Percentiles rank a stretch among this genome's conserved stretches.
phyloP scores from a whole-genome alignment of 148 eudicot genomes.

The Rheum nobile region DNA sequence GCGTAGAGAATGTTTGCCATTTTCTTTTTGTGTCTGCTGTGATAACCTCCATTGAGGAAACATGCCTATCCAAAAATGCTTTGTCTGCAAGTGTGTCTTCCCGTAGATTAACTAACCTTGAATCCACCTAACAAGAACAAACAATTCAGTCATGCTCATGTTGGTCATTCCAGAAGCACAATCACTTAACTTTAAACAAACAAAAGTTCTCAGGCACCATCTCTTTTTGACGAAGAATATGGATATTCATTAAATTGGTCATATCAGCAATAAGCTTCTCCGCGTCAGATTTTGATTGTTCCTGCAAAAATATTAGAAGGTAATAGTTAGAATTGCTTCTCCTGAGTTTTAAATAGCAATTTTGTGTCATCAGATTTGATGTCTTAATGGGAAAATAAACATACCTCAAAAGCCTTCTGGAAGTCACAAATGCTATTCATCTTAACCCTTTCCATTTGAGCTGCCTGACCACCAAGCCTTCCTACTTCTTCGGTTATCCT shows the following conservation, averaged over 20 bases:
- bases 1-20: slow-evolving; percentile 67
- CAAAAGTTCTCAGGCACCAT: slow-evolving; percentile 36
- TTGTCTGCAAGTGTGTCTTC: slow-evolving; percentile 53
- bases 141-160: not conserved
- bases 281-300: slow-evolving; percentile 63
- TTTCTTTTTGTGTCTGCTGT: slow-evolving; percentile 85
- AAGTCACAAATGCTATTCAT: slow-evolving; percentile 52
- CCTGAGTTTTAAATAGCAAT: too few relatives aligned
- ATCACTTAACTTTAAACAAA: not conserved
- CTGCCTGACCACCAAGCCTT: slow-evolving; percentile 52
- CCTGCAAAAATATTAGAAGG: slow-evolving; percentile 24
- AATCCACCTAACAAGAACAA: slow-evolving; percentile 48
- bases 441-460: slow-evolving; percentile 54
- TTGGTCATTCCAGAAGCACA: not conserved
- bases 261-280: slow-evolving; percentile 85
- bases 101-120: slow-evolving; percentile 44
- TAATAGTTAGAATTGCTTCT: not conserved
- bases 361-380: not conserved
- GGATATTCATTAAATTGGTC: slow-evolving; percentile 56
- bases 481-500: slow-evolving; percentile 51
- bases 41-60: slow-evolving; percentile 52
- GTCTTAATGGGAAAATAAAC: not conserved
- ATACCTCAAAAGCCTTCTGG: slow-evolving; percentile 71
- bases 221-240: slow-evolving; percentile 66
- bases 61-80: slow-evolving; percentile 63